phyloP scores from a whole-genome alignment of 768 basidiomycete species.

The Boletus edulis region DNA sequence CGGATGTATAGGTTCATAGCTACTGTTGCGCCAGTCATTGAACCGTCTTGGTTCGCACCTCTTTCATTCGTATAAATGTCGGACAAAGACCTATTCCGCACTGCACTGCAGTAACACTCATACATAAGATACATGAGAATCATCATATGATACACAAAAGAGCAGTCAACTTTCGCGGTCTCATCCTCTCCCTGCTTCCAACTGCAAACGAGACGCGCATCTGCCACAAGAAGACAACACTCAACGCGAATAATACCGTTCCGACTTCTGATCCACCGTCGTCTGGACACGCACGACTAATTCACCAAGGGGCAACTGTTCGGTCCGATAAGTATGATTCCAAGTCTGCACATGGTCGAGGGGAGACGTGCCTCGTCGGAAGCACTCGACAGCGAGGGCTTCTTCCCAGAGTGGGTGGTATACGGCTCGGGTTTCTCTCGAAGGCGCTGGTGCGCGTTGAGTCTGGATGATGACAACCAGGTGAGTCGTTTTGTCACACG shows the following conservation, averaged over 20 bases:
- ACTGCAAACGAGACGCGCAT: no score
- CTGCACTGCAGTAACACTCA: not conserved
- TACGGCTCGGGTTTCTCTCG: conserved; percentile 17
- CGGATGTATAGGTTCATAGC: no score
- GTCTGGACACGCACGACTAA: conserved; percentile 13
- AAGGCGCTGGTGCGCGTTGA: conserved; percentile 44
- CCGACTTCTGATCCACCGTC: conserved; percentile 9
- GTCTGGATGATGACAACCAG: conserved; percentile 21
- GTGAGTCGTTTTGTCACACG: not conserved
- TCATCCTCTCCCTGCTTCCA: not conserved
- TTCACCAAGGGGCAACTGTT: not conserved
- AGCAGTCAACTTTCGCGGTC: not conserved
- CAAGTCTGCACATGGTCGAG: not conserved
- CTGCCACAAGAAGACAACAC: no score
- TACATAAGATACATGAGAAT: not conserved
- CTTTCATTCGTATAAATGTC: no score
- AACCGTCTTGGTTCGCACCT: no score
- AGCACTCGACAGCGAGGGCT: not conserved
- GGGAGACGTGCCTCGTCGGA: conserved; percentile 3
- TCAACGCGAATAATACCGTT: not conserved
- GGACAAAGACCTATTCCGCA: no score
- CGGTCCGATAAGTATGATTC: not conserved
- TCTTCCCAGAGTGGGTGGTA: not conserved
- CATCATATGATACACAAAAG: not conserved
- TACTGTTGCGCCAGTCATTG: no score